A percentile compares a stretch with the other conserved stretches of the same genome.
Conservation (phyloP, 2,329 filamentous ascomycete genomes). For the Teratosphaeria gauchensis region DNA sequence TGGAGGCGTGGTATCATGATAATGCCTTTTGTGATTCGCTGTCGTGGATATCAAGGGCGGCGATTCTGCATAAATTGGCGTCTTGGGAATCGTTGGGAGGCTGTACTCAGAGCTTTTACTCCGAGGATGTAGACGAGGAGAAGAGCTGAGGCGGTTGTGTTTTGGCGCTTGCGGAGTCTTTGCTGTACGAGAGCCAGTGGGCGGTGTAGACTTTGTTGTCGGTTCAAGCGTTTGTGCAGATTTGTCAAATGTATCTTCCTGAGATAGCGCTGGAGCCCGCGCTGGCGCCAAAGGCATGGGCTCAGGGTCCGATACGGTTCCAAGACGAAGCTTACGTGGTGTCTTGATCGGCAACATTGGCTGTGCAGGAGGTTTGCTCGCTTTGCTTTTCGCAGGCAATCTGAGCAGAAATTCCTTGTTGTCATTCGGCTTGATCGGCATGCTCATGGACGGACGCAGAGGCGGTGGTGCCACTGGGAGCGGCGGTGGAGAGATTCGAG, state of each 20-base stretch:
- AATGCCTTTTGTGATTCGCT: slow-evolving; percentile 6
- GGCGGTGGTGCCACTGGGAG: background rate
- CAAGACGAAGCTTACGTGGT: background rate
- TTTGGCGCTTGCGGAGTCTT: background rate
- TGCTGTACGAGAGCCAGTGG: background rate
- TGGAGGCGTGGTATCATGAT: slow-evolving; percentile 15
- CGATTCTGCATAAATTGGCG: background rate
- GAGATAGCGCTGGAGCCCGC: background rate
- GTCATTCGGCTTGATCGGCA: background rate
- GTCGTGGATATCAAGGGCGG: background rate
- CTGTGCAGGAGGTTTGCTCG: background rate
- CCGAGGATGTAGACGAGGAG: background rate
- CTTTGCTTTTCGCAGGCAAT: background rate
- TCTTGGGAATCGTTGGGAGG: background rate
- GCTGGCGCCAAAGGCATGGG: background rate
- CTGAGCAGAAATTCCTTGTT: background rate
- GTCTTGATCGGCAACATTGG: background rate
- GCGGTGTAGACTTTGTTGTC: background rate
- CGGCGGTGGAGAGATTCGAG: background rate
- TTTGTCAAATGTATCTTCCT: background rate
- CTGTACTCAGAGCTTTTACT: background rate
- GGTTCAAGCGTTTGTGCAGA: background rate
- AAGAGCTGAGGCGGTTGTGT: background rate
- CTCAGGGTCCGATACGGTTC: background rate
- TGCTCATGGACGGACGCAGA: background rate